Percentiles rank a stretch among this genome's conserved stretches.
Evolutionary conservation across 805 yeast genomes (phyloP).

Genomic region (Metschnikowia kunwiensis): DNA sequence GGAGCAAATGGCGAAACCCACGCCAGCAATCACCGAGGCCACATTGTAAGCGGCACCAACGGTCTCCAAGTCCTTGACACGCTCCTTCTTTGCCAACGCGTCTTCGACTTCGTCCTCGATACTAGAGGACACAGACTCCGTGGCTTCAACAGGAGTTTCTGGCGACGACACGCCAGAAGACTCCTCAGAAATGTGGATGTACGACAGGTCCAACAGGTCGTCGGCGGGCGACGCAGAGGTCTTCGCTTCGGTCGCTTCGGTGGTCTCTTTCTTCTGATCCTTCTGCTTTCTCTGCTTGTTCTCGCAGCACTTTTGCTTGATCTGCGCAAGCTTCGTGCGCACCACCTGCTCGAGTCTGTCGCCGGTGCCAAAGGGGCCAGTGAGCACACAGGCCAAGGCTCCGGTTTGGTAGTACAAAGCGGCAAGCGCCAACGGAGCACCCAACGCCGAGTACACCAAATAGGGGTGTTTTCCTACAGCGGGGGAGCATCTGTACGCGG

Average conservation of each 20-base stretch:
- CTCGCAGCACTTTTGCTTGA: conserved; percentile 1
- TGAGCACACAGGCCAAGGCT: conserved; percentile 3
- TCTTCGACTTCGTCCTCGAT: conserved; percentile 43
- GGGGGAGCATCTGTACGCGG: conserved; percentile 59
- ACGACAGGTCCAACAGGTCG: conserved; percentile 35
- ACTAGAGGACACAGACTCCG: conserved; percentile 15
- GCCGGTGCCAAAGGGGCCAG: conserved; percentile 8
- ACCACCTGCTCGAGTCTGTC: conserved; percentile 1
- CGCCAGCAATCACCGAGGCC: conserved; percentile 42
- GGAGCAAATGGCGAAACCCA: conserved; percentile 47
- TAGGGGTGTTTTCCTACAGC: conserved; percentile 65
- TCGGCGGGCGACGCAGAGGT: conserved; percentile 11
- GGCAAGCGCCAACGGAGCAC: conserved; percentile 42
- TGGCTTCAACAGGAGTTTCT: conserved; percentile 23
- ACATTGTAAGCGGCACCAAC: conserved; percentile 37
- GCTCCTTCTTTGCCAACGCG: conserved; percentile 40
- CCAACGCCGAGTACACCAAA: conserved; percentile 59
- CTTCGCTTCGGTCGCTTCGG: neutral
- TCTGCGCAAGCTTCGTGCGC: conserved; percentile 1
- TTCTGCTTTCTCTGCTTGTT: neutral
- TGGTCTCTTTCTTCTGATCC: neutral
- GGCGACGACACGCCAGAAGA: conserved; percentile 31
- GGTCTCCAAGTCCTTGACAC: conserved; percentile 27
- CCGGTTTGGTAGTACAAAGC: conserved; percentile 14
- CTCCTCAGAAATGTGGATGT: conserved; percentile 41